A percentile compares a stretch with the other conserved stretches of the same genome.
Evolutionary conservation across 1,284 basidiomycete genomes (phyloP).

Genomic region (Vanrija humicola): DNA sequence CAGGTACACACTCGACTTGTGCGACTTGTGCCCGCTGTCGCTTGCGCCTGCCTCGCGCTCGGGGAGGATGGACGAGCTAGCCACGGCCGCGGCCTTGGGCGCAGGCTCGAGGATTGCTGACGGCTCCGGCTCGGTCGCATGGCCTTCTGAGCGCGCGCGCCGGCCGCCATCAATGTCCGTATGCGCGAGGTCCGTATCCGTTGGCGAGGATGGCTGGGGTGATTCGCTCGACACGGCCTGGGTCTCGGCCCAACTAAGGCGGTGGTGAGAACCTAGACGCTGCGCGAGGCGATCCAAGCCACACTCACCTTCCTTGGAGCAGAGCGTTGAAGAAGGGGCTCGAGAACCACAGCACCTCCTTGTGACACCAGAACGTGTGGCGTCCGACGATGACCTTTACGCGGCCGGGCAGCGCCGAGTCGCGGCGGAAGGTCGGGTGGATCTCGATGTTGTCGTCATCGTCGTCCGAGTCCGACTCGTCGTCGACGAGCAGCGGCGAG

Average conservation of each 20-base stretch:
- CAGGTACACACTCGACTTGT: conserved; percentile 32
- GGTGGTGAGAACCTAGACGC: background rate
- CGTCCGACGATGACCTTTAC: conserved; percentile 41
- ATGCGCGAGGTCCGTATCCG: conserved; percentile 6
- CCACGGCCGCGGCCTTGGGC: too few relatives aligned
- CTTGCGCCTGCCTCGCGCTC: background rate
- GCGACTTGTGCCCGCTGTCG: background rate
- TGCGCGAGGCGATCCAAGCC: background rate
- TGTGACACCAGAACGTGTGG: conserved; percentile 46
- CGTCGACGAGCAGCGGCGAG: background rate
- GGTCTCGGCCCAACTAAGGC: conserved; percentile 41
- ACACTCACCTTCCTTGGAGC: conserved; percentile 37
- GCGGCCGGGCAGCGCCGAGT: conserved; percentile 31
- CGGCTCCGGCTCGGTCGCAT: too few relatives aligned
- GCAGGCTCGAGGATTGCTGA: too few relatives aligned
- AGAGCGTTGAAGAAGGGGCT: conserved; percentile 46
- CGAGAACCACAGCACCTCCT: conserved; percentile 44
- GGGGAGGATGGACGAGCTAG: background rate
- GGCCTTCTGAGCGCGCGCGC: too few relatives aligned
- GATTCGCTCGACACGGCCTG: background rate
- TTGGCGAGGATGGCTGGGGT: background rate
- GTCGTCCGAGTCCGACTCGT: conserved; percentile 14
- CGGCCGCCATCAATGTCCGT: background rate
- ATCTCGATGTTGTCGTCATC: conserved; percentile 34
- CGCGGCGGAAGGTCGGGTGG: conserved; percentile 35